phyloP scores from a whole-genome alignment of 179 eudicot genomes.

The Patellifolia procumbens region DNA sequence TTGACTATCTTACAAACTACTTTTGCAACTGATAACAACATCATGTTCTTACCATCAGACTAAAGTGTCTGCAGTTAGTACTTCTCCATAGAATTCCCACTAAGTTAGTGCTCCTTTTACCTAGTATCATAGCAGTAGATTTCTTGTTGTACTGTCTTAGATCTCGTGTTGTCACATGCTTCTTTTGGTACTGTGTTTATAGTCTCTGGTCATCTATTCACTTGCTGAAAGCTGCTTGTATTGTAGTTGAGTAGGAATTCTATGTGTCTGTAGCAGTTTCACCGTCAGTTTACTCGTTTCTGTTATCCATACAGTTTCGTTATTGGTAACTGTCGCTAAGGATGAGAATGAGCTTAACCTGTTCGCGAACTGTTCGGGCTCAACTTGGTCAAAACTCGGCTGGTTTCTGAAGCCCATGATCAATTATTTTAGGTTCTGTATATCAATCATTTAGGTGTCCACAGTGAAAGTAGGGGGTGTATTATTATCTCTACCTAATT shows the following conservation, averaged over 20 bases:
- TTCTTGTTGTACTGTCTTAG: neutral
- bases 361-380: too few relatives aligned
- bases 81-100: constrained; percentile 24
- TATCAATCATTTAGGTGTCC: neutral
- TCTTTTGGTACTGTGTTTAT: constrained; percentile 15
- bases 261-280: neutral
- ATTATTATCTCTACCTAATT: neutral
- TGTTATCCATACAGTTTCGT: too few relatives aligned
- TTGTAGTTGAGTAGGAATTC: neutral
- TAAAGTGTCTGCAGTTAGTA: constrained; percentile 17
- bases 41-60: constrained; percentile 24
- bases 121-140: constrained; percentile 25
- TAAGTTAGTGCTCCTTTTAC: constrained; percentile 18
- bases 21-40: constrained; percentile 32
- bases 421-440: neutral
- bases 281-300: neutral
- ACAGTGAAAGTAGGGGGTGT: neutral
- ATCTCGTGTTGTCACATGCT: neutral
- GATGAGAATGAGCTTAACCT: too few relatives aligned
- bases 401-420: too few relatives aligned
- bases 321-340: too few relatives aligned
- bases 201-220: constrained; percentile 15
- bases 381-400: too few relatives aligned
- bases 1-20: constrained; percentile 27
- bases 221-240: constrained; percentile 10